Conservation (phyloP, 116 monocot genomes). For the Iris pallida region DNA sequence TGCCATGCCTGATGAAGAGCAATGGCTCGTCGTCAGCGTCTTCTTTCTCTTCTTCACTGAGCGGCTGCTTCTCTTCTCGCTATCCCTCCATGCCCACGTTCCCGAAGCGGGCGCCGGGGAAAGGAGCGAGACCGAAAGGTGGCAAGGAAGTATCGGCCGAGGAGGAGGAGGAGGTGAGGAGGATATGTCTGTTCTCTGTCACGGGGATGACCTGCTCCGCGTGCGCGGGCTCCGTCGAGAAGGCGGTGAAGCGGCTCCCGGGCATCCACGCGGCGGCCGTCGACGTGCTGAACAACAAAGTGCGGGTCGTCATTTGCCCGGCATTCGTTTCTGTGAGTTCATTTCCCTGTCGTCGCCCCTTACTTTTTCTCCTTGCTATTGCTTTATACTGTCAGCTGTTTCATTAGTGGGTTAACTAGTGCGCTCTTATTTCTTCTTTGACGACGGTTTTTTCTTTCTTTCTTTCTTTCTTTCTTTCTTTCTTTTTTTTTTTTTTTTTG, state of each 20-base stretch:
- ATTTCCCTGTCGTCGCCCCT: neutral
- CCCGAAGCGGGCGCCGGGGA: constrained; percentile 13
- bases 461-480: too few species aligned
- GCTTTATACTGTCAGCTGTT: too few species aligned
- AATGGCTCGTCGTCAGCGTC: constrained; percentile 15
- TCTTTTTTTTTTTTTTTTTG: too few species aligned
- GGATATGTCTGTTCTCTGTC: constrained; percentile 44
- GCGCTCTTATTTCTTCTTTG: too few species aligned
- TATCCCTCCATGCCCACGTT: constrained; percentile 58
- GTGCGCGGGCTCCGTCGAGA: constrained; percentile 80
- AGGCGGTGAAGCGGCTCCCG: constrained; percentile 67
- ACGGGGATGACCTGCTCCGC: constrained; percentile 75
- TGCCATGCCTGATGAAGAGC: constrained; percentile 20
- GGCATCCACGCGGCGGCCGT: constrained; percentile 79
- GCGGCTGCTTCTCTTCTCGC: constrained; percentile 18
- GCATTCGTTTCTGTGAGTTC: constrained; percentile 58
- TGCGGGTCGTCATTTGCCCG: constrained; percentile 64
- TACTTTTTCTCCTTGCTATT: too few species aligned
- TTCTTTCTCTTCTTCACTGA: constrained; percentile 11
- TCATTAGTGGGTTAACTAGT: too few species aligned
- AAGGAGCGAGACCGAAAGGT: neutral
- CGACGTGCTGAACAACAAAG: constrained; percentile 59
- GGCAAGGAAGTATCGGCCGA: neutral
- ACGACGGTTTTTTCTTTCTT: too few species aligned
- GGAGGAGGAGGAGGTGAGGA: constrained; percentile 6